Conservation (phyloP, 768 basidiomycete genomes). For the Rhizopogon sp. region DNA sequence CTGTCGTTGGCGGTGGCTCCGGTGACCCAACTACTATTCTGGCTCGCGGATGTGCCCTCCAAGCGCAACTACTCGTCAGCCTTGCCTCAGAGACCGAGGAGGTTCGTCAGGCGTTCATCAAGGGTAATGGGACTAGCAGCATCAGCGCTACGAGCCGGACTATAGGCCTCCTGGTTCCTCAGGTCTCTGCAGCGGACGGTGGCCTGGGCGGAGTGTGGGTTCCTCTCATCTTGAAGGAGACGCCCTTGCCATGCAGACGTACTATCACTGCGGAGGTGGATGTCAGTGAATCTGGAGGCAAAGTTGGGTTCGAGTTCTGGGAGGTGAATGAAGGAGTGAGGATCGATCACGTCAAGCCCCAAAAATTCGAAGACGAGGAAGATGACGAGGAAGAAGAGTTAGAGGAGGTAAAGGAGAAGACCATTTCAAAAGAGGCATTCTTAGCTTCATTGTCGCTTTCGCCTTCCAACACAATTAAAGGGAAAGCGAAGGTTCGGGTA, state of each 20-base stretch:
- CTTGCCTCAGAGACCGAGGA: conserved; percentile 46
- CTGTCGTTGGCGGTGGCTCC: conserved; percentile 64
- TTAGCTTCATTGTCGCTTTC: conserved; percentile 34
- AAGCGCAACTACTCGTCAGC: conserved; percentile 57
- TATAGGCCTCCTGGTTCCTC: conserved; percentile 63
- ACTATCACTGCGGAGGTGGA: conserved; percentile 54
- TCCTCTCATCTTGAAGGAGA: conserved; percentile 63
- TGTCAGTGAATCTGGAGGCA: conserved; percentile 30
- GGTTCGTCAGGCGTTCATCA: conserved; percentile 45
- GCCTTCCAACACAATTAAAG: conserved; percentile 35
- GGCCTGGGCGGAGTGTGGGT: conserved; percentile 61
- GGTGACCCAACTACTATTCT: conserved; percentile 79
- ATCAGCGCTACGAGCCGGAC: conserved; percentile 57
- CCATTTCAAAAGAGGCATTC: conserved; percentile 47
- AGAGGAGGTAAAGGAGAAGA: conserved; percentile 61
- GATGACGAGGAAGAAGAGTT: conserved; percentile 56
- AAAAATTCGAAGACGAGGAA: conserved; percentile 40
- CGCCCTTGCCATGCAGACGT: conserved; percentile 64
- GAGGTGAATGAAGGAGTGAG: conserved; percentile 67
- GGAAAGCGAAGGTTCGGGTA: conserved; percentile 48
- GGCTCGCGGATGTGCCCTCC: conserved; percentile 71
- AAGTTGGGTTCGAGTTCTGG: conserved; percentile 69
- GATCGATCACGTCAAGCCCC: conserved; percentile 50
- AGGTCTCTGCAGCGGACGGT: conserved; percentile 32
- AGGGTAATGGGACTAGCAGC: conserved; percentile 33